Conservation (phyloP, 1,284 basidiomycete species). For the Microbotryomycetes sp. region DNA sequence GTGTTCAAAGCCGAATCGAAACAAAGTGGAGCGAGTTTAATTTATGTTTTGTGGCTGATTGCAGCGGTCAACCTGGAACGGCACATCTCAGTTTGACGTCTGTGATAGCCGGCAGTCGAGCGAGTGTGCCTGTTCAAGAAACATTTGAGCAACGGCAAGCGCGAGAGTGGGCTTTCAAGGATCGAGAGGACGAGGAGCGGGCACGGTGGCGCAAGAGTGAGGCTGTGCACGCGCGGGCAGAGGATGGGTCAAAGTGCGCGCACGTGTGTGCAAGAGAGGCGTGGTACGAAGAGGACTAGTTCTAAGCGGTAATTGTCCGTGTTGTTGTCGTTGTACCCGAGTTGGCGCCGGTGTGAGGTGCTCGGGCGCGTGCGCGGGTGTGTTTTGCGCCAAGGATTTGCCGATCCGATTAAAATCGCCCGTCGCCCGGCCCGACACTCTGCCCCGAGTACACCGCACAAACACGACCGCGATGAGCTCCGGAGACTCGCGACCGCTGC, state of each 20-base stretch:
- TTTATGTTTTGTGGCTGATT: constrained; percentile 19
- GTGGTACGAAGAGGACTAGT: constrained; percentile 3
- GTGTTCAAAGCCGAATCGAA: too few relatives aligned
- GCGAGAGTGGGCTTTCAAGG: constrained; percentile 12
- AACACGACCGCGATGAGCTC: too few relatives aligned
- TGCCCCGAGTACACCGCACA: too few relatives aligned
- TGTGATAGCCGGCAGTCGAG: neutral
- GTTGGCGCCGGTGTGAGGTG: too few relatives aligned
- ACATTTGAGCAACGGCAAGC: constrained; percentile 1
- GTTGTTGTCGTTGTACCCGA: too few relatives aligned
- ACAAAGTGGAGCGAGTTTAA: too few relatives aligned
- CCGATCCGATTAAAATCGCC: too few relatives aligned
- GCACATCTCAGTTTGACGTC: constrained; percentile 16
- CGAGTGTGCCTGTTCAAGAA: neutral
- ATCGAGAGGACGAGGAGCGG: constrained; percentile 8
- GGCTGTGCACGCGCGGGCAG: neutral
- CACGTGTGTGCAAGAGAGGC: constrained; percentile 6
- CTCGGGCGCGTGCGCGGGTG: too few relatives aligned
- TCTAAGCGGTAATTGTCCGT: too few relatives aligned
- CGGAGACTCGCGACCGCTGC: neutral
- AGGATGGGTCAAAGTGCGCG: constrained; percentile 15
- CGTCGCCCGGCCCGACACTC: too few relatives aligned
- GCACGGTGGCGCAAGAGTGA: neutral
- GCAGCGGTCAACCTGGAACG: constrained; percentile 13
- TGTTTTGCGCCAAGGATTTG: too few relatives aligned